Evolutionary conservation across 352 stramenopile species (phyloP).

Genomic region (Discostella stelligera): DNA sequence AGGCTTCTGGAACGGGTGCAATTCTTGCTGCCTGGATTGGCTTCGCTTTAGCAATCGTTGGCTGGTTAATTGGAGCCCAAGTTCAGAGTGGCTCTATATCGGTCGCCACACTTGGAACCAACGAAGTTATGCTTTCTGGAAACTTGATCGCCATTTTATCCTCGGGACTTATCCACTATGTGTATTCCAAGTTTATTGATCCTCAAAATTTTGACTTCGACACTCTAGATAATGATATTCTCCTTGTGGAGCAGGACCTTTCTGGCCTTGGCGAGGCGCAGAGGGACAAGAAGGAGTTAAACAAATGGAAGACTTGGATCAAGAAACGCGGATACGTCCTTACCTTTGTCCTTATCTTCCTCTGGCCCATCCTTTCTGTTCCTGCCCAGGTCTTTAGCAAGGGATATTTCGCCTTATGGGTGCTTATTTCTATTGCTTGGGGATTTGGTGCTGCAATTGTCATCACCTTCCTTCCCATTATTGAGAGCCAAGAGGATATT

Average conservation of each 20-base stretch:
- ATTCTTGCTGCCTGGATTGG: slow-evolving; percentile 74
- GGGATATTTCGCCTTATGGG: slow-evolving; percentile 86
- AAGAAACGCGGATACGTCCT: slow-evolving; percentile 78
- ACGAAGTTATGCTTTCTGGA: slow-evolving; percentile 83
- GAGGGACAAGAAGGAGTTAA: slow-evolving; percentile 69
- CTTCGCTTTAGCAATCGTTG: slow-evolving; percentile 70
- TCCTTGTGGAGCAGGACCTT: slow-evolving; percentile 81
- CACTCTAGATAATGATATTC: slow-evolving; percentile 68
- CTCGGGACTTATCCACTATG: slow-evolving; percentile 76
- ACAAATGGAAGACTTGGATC: slow-evolving; percentile 79
- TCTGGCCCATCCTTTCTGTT: slow-evolving; percentile 84
- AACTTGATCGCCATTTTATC: slow-evolving; percentile 85
- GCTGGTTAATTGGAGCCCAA: slow-evolving; percentile 76
- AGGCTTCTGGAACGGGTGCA: slow-evolving; percentile 79
- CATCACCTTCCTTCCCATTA: slow-evolving; percentile 81
- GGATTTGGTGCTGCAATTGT: slow-evolving; percentile 79
- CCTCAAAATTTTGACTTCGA: slow-evolving; percentile 81
- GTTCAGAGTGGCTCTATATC: slow-evolving; percentile 61
- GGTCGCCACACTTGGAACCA: slow-evolving; percentile 71
- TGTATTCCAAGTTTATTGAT: slow-evolving; percentile 78
- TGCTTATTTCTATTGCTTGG: slow-evolving; percentile 84
- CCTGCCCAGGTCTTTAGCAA: slow-evolving; percentile 83
- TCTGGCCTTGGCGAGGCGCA: slow-evolving; percentile 72
- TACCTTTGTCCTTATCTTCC: slow-evolving; percentile 82
- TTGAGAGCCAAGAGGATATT: slow-evolving; percentile 78